phyloP scores from a whole-genome alignment of 129 eudicot species.

The Flaveria ramosissima region DNA sequence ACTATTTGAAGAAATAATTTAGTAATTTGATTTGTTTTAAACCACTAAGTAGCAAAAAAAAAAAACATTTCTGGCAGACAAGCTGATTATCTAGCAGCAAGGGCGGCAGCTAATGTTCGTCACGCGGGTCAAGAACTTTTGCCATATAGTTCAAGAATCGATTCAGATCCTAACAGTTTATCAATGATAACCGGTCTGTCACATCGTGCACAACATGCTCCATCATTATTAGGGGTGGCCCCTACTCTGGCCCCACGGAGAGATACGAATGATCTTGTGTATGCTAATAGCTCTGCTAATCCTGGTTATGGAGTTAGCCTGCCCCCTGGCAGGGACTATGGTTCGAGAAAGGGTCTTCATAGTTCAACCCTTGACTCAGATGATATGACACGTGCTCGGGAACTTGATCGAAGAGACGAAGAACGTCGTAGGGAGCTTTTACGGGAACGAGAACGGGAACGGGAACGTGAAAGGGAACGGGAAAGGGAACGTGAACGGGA shows the following conservation, averaged over 20 bases:
- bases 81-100: constrained; percentile 87
- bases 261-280: constrained; percentile 60
- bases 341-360: constrained; percentile 80
- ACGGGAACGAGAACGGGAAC: constrained; percentile 55
- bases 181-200: constrained; percentile 59
- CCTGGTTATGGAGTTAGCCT: constrained; percentile 98
- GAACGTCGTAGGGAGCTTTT: constrained; percentile 66
- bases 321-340: constrained; percentile 99
- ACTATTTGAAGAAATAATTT: constrained; percentile 24
- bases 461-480: constrained; percentile 67
- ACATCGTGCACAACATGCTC: constrained; percentile 68
- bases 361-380: constrained; percentile 54
- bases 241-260: constrained; percentile 49
- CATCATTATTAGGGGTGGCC: constrained; percentile 82
- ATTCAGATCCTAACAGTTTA: constrained; percentile 62
- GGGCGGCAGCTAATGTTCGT: constrained; percentile 53
- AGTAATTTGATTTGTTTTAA: constrained; percentile 28
- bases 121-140: constrained; percentile 62
- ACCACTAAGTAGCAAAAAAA: constrained; percentile 66
- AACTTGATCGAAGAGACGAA: constrained; percentile 61
- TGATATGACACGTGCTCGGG: constrained; percentile 58
- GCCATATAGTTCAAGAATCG: constrained; percentile 70
- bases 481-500: constrained; percentile 59
- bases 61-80: constrained; percentile 93
- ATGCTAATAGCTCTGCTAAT: constrained; percentile 68